Base-by-base conservation (phyloP, 306 rosid genomes). In the Acacia crassicarpa region DNA sequence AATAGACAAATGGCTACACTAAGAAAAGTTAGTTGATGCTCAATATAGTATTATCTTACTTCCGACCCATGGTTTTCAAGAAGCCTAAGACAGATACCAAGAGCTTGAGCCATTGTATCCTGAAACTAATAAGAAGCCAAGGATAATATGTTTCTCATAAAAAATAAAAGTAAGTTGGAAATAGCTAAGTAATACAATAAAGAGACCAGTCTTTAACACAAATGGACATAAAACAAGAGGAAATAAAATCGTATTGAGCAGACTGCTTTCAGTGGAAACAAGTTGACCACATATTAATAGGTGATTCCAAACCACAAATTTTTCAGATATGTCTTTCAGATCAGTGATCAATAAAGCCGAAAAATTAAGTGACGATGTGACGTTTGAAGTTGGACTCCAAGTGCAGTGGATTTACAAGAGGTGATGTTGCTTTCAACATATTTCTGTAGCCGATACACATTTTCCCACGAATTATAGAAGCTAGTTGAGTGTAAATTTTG, bases 91-190 rank as follows among this genome's bases (percentile, higher is more conserved):
- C 98, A 95, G 83, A 95, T 95, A 63, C 90, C 94, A 83, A 95
- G 97, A 84, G 98, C 97, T 90, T 88, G 98, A 84, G 90, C 92
- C 93, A 92, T 91, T 79, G 89, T 89, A 33, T 89, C 97, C 99
- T 95, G 95, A 65, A 74, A 81, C 68, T 79, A 53, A 68, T 62
- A 78, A 79, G 75, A 83, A 58, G 54, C 8, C 38, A 43, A 7
- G 30, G 14, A 65, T 53, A 51, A 75, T 66, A 41, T 44, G 35
- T 73, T 61, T 19, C 25, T 46, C 49, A 25, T 41, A 38, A 44
- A 43, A 80, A 80, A 27, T 27, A 27, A 27, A n/a, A 44, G 27
- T 69, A 12, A 44, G 11, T 22, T 70, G 25, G 12, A 44, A 70
- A 23, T 10, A 43, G 27, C 2, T 33, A 41, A 4, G 73, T n/a